phyloP scores from a whole-genome alignment of 768 basidiomycete species.

The Xerocomellus chrysenteron region DNA sequence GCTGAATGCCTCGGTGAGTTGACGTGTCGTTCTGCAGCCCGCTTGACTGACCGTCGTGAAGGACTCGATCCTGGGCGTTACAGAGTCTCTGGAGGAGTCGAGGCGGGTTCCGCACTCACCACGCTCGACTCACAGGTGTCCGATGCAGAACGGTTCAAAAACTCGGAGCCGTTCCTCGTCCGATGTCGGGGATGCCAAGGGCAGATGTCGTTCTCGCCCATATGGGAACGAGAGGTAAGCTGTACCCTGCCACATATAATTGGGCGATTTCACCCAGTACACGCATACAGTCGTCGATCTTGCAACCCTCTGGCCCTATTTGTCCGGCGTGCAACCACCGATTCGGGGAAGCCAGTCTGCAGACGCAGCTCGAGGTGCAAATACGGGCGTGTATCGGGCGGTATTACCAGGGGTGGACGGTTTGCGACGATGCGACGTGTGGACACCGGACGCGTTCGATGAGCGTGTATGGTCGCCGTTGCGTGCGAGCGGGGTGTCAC shows the following conservation, averaged over 20 bases:
- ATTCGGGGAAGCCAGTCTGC: slow-evolving; percentile 61
- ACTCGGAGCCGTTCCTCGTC: slow-evolving; percentile 67
- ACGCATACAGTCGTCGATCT: slow-evolving; percentile 55
- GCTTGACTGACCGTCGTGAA: slow-evolving; percentile 21
- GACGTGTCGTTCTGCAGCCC: neutral
- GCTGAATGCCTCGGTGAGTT: slow-evolving; percentile 90
- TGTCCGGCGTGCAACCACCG: slow-evolving; percentile 67
- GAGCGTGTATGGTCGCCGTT: slow-evolving; percentile 86
- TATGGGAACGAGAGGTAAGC: slow-evolving; percentile 59
- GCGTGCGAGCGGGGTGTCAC: slow-evolving; percentile 45
- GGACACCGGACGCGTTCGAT: slow-evolving; percentile 86
- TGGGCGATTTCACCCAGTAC: neutral
- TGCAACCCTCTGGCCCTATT: slow-evolving; percentile 60
- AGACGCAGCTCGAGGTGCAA: slow-evolving; percentile 83
- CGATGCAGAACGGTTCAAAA: slow-evolving; percentile 83
- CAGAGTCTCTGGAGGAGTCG: slow-evolving; percentile 40
- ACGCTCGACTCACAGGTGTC: slow-evolving; percentile 88
- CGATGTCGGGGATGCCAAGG: slow-evolving; percentile 76
- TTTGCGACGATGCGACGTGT: slow-evolving; percentile 87
- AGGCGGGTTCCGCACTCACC: slow-evolving; percentile 63
- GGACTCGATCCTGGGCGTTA: slow-evolving; percentile 65
- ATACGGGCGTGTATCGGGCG: slow-evolving; percentile 71
- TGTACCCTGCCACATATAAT: neutral
- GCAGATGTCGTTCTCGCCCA: slow-evolving; percentile 53
- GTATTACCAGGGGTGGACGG: slow-evolving; percentile 89